Conservation (phyloP, 2,329 filamentous ascomycete genomes). For the Metarhizium sp. region DNA sequence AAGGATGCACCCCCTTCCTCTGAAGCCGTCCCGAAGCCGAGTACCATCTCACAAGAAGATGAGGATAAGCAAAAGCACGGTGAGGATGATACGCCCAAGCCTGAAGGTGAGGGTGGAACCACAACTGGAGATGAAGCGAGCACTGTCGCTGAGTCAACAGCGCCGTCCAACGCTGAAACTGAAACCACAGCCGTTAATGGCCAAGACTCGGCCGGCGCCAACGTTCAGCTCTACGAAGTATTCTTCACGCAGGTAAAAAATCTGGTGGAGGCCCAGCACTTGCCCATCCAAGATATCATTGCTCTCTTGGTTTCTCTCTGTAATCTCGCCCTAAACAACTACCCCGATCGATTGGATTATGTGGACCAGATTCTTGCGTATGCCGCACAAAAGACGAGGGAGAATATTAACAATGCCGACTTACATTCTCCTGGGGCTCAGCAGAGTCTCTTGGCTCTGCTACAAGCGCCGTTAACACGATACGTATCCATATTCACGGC, state of each 20-base stretch:
- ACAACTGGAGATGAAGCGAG: conserved; percentile 21
- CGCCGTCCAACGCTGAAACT: conserved; percentile 35
- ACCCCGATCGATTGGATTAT: conserved; percentile 85
- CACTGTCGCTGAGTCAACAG: conserved; percentile 20
- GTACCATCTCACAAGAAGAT: conserved; percentile 25
- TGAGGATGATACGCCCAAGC: conserved; percentile 18
- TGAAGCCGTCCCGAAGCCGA: conserved; percentile 14
- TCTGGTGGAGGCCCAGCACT: conserved; percentile 79
- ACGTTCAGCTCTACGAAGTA: conserved; percentile 88
- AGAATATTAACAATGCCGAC: conserved; percentile 91
- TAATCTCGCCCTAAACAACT: conserved; percentile 92
- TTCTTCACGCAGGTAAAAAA: conserved; percentile 96
- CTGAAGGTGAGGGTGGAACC: conserved; percentile 8
- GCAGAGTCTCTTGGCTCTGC: conserved; percentile 76
- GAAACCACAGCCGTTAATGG: conserved; percentile 40
- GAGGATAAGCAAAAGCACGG: conserved; percentile 21
- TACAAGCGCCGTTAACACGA: conserved; percentile 82
- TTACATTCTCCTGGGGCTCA: conserved; percentile 82
- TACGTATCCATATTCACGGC: conserved; percentile 97
- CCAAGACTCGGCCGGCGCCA: conserved; percentile 38
- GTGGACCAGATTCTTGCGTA: conserved; percentile 90
- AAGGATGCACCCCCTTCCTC: conserved; percentile 34
- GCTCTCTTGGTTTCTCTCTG: conserved; percentile 87
- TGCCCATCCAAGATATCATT: conserved; percentile 91
- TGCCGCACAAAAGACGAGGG: conserved; percentile 74